A percentile compares a stretch with the other conserved stretches of the same genome.
Conservation (phyloP, 495 filamentous ascomycete genomes). For the Tuber indicum region DNA sequence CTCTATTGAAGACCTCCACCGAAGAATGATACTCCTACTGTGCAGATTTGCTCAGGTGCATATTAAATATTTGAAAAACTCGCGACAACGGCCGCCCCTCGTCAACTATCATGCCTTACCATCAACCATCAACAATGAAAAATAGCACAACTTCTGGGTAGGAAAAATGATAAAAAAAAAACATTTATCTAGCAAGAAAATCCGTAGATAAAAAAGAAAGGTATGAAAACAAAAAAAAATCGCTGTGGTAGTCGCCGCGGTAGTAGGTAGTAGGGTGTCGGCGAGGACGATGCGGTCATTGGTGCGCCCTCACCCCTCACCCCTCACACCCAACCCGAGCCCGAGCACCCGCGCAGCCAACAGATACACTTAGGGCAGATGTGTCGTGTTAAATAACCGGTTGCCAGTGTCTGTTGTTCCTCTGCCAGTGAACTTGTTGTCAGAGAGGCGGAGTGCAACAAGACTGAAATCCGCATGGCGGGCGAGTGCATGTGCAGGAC, state of each 20-base stretch:
- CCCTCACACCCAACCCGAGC: too few relatives aligned
- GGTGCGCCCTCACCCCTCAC: neutral
- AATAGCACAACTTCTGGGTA: neutral
- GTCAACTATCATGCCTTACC: neutral
- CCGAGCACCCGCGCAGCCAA: too few relatives aligned
- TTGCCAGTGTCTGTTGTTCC: slow-evolving; percentile 55
- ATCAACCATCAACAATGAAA: neutral
- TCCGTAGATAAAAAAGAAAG: neutral
- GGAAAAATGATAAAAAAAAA: neutral
- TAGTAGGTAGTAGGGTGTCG: too few relatives aligned
- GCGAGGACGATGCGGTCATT: neutral
- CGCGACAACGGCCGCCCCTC: neutral
- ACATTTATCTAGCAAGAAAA: neutral
- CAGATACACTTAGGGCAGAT: slow-evolving; percentile 25
- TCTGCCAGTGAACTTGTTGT: slow-evolving; percentile 52
- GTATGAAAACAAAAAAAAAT: neutral
- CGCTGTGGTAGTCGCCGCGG: too few relatives aligned
- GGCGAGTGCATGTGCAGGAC: slow-evolving; percentile 40
- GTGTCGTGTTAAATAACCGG: slow-evolving; percentile 55
- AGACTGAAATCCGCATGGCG: slow-evolving; percentile 43
- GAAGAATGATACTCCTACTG: too few relatives aligned
- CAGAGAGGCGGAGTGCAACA: slow-evolving; percentile 52
- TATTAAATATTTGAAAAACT: neutral
- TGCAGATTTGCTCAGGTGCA: neutral
- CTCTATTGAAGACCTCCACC: too few relatives aligned